phyloP scores from a whole-genome alignment of 768 basidiomycete species.

The Postia placenta region DNA sequence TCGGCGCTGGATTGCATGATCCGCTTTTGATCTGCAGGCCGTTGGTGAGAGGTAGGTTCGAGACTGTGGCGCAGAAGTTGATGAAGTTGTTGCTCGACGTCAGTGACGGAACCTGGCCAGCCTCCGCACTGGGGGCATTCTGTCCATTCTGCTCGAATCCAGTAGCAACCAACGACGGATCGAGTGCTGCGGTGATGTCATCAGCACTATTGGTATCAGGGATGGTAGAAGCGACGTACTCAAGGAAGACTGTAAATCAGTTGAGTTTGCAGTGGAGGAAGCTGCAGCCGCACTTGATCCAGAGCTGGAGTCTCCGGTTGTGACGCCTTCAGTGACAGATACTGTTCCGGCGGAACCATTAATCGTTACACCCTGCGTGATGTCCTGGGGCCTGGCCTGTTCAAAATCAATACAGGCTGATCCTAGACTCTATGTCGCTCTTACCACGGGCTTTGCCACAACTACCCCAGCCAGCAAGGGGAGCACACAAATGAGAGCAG shows the following conservation, averaged over 20 bases:
- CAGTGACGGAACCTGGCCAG: slow-evolving; percentile 42
- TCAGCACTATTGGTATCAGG: neutral
- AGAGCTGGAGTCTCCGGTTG: slow-evolving; percentile 8
- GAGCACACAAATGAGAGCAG: slow-evolving; percentile 35
- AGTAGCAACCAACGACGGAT: slow-evolving; percentile 42
- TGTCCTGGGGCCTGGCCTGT: neutral
- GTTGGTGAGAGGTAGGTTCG: slow-evolving; percentile 38
- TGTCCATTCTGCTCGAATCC: slow-evolving; percentile 51
- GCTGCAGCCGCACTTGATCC: slow-evolving; percentile 9
- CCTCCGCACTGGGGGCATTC: slow-evolving; percentile 29
- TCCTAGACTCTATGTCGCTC: no score
- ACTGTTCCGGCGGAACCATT: neutral
- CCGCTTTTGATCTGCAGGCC: slow-evolving; percentile 35
- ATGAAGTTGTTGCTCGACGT: slow-evolving; percentile 62
- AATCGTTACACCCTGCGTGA: slow-evolving; percentile 1
- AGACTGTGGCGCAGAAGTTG: slow-evolving; percentile 42
- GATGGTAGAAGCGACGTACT: slow-evolving; percentile 17
- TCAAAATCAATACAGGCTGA: neutral
- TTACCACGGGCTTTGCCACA: slow-evolving; percentile 18
- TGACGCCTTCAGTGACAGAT: slow-evolving; percentile 5
- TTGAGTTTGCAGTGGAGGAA: slow-evolving; percentile 14
- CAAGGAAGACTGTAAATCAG: slow-evolving; percentile 40
- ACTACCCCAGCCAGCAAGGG: slow-evolving; percentile 30
- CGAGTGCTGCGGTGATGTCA: slow-evolving; percentile 25
- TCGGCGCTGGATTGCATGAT: slow-evolving; percentile 57